Evolutionary conservation across 164 flowering plant genomes (phyloP).

Genomic region (Pachysandra terminalis): DNA sequence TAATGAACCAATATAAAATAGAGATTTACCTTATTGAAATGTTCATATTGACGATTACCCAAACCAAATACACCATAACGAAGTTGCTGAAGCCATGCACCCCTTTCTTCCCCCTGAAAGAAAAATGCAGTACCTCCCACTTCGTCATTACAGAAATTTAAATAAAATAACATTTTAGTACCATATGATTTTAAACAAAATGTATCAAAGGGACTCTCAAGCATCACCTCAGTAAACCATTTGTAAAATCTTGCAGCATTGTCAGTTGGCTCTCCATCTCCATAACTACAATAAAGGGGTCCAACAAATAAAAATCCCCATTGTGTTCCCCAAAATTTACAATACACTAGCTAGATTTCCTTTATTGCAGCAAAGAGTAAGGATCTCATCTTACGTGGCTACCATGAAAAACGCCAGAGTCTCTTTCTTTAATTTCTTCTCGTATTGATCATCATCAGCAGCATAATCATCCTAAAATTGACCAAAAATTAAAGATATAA

Average conservation of each 20-base stretch:
- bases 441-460: conserved; percentile 69
- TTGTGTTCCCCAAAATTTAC: too few relatives aligned
- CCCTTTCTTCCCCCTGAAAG: conserved; percentile 60
- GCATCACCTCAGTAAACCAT: conserved; percentile 82
- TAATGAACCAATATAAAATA: neutral
- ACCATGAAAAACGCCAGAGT: conserved; percentile 59
- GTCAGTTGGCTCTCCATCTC: conserved; percentile 98
- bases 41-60: conserved; percentile 91
- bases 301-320: conserved; percentile 2
- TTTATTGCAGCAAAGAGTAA: neutral
- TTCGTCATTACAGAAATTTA: neutral
- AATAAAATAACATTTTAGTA: neutral
- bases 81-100: conserved; percentile 62
- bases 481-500: neutral
- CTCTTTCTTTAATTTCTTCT: conserved; percentile 75
- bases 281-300: conserved; percentile 56
- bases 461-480: conserved; percentile 93
- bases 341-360: too few relatives aligned
- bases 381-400: conserved; percentile 62
- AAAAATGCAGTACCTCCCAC: neutral
- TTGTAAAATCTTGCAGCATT: conserved; percentile 90
- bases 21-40: conserved; percentile 76
- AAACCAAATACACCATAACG: conserved; percentile 76
- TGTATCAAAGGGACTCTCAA: neutral
- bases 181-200: neutral